Conservation (phyloP, 768 basidiomycete species). For the Pleurotus salmoneostramineus region DNA sequence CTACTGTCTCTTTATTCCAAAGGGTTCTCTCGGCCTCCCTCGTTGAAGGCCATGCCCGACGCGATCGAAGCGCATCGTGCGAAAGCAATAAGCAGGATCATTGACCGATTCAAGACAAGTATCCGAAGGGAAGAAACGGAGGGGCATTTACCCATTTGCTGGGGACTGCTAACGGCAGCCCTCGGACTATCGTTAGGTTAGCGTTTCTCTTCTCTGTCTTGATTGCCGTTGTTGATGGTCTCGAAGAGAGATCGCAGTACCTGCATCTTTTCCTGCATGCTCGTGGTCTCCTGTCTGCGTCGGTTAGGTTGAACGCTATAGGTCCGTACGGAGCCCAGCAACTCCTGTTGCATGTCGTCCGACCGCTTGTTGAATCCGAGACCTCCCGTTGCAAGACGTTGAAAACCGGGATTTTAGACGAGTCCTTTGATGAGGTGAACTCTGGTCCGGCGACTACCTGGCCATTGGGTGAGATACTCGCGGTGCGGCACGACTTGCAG, state of each 20-base stretch:
- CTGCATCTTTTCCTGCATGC: conserved; percentile 93
- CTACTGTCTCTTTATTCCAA: conserved; percentile 85
- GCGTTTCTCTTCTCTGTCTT: conserved; percentile 8
- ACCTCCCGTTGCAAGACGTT: conserved; percentile 39
- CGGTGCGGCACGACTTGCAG: conserved; percentile 87
- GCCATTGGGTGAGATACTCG: conserved; percentile 93
- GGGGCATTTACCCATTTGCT: conserved; percentile 90
- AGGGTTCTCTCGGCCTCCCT: conserved; percentile 63
- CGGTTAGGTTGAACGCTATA: conserved; percentile 86
- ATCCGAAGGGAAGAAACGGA: conserved; percentile 60
- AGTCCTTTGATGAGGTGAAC: conserved; percentile 33
- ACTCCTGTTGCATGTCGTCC: conserved; percentile 69
- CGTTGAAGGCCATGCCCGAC: conserved; percentile 18
- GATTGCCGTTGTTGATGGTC: not conserved
- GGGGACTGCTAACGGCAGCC: conserved; percentile 80
- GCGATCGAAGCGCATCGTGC: conserved; percentile 16
- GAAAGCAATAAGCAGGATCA: conserved; percentile 29
- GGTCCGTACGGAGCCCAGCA: conserved; percentile 95
- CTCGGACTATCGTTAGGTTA: conserved; percentile 72
- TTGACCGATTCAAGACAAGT: conserved; percentile 67
- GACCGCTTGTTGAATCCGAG: conserved; percentile 61
- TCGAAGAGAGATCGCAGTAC: conserved; percentile 73
- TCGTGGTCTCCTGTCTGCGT: conserved; percentile 84
- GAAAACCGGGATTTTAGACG: conserved; percentile 40
- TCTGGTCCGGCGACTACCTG: conserved; percentile 84